Percentiles rank a stretch among this genome's conserved stretches.
These are phyloP conservation scores for Elsinoe necatrix DNA, from an alignment of 2,329 filamentous ascomycete species.

Conservation along the genomic window DNA sequence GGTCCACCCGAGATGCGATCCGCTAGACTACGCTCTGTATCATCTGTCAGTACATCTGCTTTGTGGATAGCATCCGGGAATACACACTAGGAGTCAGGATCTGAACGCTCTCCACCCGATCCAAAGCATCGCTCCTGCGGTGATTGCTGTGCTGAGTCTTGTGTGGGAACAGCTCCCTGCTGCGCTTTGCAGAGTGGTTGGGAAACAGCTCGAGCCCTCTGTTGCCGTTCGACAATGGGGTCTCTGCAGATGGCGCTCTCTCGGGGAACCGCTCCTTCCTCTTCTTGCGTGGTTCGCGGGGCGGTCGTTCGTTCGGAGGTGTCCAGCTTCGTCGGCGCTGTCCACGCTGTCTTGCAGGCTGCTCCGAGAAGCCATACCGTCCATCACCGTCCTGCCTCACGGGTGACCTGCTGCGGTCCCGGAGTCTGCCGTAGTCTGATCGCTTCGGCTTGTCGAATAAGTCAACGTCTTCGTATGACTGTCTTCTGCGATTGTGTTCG, in stretches of 20 bases:
- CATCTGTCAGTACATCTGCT: slow-evolving; percentile 8
- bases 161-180: slow-evolving; percentile 35
- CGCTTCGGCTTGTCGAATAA: slow-evolving; percentile 25
- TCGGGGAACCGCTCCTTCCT: slow-evolving; percentile 13
- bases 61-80: slow-evolving; percentile 18
- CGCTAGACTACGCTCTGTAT: slow-evolving; percentile 17
- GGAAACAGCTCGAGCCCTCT: slow-evolving; percentile 15
- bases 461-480: slow-evolving; percentile 23
- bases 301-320: slow-evolving; percentile 23
- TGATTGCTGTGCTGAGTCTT: slow-evolving; percentile 32
- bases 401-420: slow-evolving; percentile 54
- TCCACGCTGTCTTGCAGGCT: slow-evolving; percentile 37
- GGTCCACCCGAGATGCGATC: slow-evolving; percentile 19
- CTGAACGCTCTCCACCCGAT: slow-evolving; percentile 24
- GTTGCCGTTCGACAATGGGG: slow-evolving; percentile 10
- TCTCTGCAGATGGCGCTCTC: background rate
- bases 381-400: slow-evolving; percentile 43
- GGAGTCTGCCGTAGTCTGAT: slow-evolving; percentile 37
- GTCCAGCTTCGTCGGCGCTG: slow-evolving; percentile 38
- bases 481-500: slow-evolving; percentile 18
- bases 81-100: slow-evolving; percentile 13
- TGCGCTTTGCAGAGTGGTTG: slow-evolving; percentile 22
- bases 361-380: slow-evolving; percentile 42
- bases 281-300: slow-evolving; percentile 14
- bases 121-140: slow-evolving; percentile 36